Evolutionary conservation across 805 yeast species (phyloP).

Genomic region (Cyberlindnera galapagoensis): DNA sequence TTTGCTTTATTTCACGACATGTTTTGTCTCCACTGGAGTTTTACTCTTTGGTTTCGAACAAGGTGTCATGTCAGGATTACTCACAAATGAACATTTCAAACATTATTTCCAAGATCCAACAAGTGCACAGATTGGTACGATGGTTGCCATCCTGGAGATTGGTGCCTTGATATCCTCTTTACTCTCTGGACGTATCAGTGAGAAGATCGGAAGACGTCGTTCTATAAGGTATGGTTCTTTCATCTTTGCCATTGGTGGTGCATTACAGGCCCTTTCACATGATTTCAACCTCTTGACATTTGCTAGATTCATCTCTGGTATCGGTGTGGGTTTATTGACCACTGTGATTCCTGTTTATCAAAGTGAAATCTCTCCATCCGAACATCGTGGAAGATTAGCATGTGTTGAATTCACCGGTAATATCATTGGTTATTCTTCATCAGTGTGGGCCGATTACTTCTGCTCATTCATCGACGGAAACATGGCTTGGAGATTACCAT

Average conservation of each 20-base stretch:
- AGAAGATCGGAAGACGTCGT: slow-evolving; percentile 68
- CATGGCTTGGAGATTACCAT: slow-evolving; percentile 73
- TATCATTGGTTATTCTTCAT: slow-evolving; percentile 69
- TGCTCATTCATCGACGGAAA: slow-evolving; percentile 59
- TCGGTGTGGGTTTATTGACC: slow-evolving; percentile 82
- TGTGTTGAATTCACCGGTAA: slow-evolving; percentile 88
- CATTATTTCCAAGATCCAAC: slow-evolving; percentile 68
- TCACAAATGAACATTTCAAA: slow-evolving; percentile 58
- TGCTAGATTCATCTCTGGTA: slow-evolving; percentile 73
- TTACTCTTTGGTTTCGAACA: slow-evolving; percentile 78
- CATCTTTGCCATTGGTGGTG: slow-evolving; percentile 74
- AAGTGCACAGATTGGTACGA: slow-evolving; percentile 70
- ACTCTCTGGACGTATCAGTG: slow-evolving; percentile 72
- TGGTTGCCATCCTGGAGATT: slow-evolving; percentile 82
- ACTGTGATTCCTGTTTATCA: slow-evolving; percentile 86
- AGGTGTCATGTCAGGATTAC: slow-evolving; percentile 85
- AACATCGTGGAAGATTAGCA: slow-evolving; percentile 77
- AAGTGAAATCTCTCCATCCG: slow-evolving; percentile 82
- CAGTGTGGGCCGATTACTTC: slow-evolving; percentile 83
- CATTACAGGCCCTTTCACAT: slow-evolving; percentile 56
- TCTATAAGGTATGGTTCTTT: slow-evolving; percentile 78
- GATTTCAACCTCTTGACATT: slow-evolving; percentile 52
- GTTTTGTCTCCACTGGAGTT: slow-evolving; percentile 24
- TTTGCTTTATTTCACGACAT: slow-evolving; percentile 23
- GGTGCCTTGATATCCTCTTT: slow-evolving; percentile 82